Conservation (phyloP, 768 basidiomycete genomes). For the Cystofilobasidium ferigula region DNA sequence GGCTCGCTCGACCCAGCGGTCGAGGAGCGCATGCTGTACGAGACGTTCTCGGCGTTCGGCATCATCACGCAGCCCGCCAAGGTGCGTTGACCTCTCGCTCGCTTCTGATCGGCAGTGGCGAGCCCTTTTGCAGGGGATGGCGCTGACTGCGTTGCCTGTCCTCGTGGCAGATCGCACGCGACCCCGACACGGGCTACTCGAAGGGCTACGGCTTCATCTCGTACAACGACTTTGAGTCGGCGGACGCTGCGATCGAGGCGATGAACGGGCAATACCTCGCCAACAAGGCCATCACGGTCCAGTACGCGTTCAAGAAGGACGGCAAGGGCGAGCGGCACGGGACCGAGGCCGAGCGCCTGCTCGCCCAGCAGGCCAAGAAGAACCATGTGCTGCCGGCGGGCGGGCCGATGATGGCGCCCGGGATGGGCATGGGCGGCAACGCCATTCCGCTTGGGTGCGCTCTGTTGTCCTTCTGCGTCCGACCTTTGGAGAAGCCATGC, state of each 20-base stretch:
- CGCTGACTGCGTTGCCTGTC: background rate
- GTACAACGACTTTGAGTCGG: conserved; percentile 93
- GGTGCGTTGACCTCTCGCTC: conserved; percentile 29
- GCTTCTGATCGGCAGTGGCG: background rate
- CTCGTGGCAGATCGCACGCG: conserved; percentile 83
- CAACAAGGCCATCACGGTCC: conserved; percentile 94
- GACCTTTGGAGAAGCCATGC: background rate
- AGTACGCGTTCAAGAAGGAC: conserved; percentile 99
- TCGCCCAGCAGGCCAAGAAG: conserved; percentile 90
- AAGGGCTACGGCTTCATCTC: conserved; percentile 97
- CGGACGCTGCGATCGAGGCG: conserved; percentile 87
- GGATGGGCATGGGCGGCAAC: conserved; percentile 3
- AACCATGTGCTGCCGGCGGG: conserved; percentile 67
- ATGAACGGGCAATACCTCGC: conserved; percentile 97
- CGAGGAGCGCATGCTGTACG: conserved; percentile 81
- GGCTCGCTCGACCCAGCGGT: conserved; percentile 92
- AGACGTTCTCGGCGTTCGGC: conserved; percentile 83
- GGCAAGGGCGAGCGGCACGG: conserved; percentile 97
- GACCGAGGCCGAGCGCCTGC: conserved; percentile 86
- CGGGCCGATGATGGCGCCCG: conserved; percentile 36
- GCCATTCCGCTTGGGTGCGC: conserved; percentile 1
- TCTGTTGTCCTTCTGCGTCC: background rate
- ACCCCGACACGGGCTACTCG: conserved; percentile 67
- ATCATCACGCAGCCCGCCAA: conserved; percentile 36
- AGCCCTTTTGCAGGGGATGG: background rate